These are phyloP conservation scores for Solanum verrucosum DNA, from an alignment of 257 asterid genomes.

Conservation along the genomic window DNA sequence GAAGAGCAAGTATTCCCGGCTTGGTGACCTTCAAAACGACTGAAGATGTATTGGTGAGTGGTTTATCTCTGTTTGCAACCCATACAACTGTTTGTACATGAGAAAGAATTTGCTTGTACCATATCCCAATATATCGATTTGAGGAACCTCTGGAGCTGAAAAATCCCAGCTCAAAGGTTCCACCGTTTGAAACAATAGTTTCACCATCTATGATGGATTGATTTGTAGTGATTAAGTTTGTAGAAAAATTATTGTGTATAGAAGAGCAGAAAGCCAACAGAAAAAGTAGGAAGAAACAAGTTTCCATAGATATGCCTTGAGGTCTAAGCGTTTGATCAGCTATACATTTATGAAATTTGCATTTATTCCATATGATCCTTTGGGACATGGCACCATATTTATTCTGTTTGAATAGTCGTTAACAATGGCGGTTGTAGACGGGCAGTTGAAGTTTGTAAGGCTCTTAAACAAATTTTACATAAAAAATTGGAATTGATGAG, in stretches of 20 bases:
- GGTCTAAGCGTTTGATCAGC: neutral
- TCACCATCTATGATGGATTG: conserved; percentile 17
- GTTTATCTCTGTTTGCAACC: neutral
- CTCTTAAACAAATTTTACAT: neutral
- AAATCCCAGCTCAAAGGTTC: neutral
- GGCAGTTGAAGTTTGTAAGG: neutral
- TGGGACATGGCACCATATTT: neutral
- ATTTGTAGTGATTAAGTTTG: neutral
- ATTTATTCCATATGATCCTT: neutral
- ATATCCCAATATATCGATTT: neutral
- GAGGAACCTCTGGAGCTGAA: neutral
- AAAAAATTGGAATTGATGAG: neutral
- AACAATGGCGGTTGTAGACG: neutral
- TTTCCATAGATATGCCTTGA: neutral
- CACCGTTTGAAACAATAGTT: conserved; percentile 14
- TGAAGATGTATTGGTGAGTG: neutral
- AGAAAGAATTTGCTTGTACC: neutral
- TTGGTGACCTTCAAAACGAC: neutral
- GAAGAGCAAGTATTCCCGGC: neutral
- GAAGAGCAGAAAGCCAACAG: neutral
- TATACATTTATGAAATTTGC: neutral
- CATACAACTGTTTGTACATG: neutral
- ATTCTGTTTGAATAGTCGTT: neutral
- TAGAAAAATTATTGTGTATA: neutral
- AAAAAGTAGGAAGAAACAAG: neutral